Evolutionary conservation across 2,329 filamentous ascomycete species (phyloP), one percentile per base, ranked within the genome.

Genomic region (Scedosporium apiospermum): DNA sequence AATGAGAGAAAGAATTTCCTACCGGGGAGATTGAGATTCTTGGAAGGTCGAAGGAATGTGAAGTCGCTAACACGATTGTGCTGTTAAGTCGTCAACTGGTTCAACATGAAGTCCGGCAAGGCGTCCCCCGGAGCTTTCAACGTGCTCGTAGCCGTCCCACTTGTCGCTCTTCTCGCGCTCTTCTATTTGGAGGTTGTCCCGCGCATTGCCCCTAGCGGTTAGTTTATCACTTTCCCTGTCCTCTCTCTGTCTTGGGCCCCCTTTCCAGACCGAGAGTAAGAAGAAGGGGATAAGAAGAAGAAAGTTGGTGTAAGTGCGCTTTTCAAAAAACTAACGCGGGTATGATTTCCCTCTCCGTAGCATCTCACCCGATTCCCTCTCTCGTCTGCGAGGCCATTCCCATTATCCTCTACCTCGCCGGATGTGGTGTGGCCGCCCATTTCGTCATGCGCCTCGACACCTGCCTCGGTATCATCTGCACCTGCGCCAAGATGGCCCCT

Each of bases 391-490:
- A 86, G 67, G 68, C 74, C 41, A 62, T 76, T 67, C 86, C 85
- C 70, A 74, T 78, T 4, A 65, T 85, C 63, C 80, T 86, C 69
- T 85, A 84, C 74, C 82, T 87, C 70, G 75, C 78, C 21, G 83
- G 83, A 63, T 86, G 86, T 73, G 77, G 85, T 67, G 82, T 82
- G 9, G 77, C 86, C 21, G 76, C 81, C 53, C 77, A 82, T 65
- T 86, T 85, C 73, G 78, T 87, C 66, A 75, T 77, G 69, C 74
- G 75, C 61, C 74, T 87, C 59, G 72, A 80, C 62, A 83, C 84
- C 74, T 87, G 84, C 73, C 75, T 77, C 30, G 84, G 84, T 51
- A 75, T 74, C 44, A 81, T 86, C 27, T 88, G 85, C 74, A 75
- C 75, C 26, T 77, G 80, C 12, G 82, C 82, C 49, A 80, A 80